Evolutionary conservation across 257 asterid genomes (phyloP).

Genomic region (Nemophila menziesii): DNA sequence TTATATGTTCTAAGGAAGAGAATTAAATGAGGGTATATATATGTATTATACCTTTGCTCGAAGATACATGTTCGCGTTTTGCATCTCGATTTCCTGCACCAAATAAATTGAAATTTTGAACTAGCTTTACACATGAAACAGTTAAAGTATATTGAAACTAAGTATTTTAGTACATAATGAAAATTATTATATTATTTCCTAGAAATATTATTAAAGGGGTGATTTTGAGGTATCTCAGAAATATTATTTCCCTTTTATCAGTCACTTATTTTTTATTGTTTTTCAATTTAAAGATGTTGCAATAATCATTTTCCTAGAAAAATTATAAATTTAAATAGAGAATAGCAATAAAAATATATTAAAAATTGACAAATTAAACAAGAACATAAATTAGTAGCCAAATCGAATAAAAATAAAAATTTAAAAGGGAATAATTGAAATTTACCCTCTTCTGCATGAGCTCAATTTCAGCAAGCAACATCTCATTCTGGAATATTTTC

Average conservation of each 20-base stretch:
- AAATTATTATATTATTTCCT: no score
- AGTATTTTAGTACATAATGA: not conserved
- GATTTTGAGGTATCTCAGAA: not conserved
- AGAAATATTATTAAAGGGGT: not conserved
- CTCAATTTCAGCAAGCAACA: conserved; percentile 79
- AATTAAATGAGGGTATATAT: not conserved
- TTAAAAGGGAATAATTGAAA: not conserved
- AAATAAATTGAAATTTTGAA: no score
- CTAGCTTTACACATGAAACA: not conserved
- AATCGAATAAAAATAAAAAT: not conserved
- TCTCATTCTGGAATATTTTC: conserved; percentile 43
- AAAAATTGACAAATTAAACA: not conserved
- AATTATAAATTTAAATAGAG: not conserved
- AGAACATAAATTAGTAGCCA: not conserved
- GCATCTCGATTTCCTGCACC: conserved; percentile 72
- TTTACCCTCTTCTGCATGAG: conserved; percentile 82
- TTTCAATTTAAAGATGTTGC: no score
- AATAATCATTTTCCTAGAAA: no score
- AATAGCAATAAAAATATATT: not conserved
- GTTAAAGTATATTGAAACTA: not conserved
- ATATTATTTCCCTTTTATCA: no score
- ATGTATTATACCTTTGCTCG: conserved; percentile 49
- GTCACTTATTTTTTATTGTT: no score
- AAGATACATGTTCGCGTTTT: conserved; percentile 78
- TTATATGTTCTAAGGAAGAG: not conserved